Evolutionary conservation across 163 green algal species (phyloP), one percentile per base, ranked within the genome.

Genomic region (Chlamydomonas reinhardtii): DNA sequence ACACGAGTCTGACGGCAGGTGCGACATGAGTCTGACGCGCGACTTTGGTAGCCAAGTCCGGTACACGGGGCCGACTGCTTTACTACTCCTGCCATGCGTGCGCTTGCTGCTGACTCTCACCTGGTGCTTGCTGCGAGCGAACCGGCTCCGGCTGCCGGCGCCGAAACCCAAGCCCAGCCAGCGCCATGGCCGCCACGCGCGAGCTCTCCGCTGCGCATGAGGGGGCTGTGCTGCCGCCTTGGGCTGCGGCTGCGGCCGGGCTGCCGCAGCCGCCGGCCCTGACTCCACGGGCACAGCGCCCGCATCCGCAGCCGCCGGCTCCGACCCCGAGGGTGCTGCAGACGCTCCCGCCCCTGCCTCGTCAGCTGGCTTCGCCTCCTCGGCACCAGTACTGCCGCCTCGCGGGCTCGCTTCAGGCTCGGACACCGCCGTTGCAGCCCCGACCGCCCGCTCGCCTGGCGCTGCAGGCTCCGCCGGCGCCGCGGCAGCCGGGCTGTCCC

Each of bases 91-190:
- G n/a, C n/a, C n/a, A n/a, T n/a, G n/a, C n/a, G n/a, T n/a, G n/a
- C n/a, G n/a, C n/a, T n/a, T n/a, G 39, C 39, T 14, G 8, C 5
- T 48, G 5, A 48, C 39, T 5, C 39, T 48, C 39, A 84, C 76
- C 76, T 77, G 79, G 24, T 73, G 77, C 79, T 85, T 85, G 68
- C 31, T 78, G 32, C 56, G 79, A 19, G 24, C 29, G 48, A 61
- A 84, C 1, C 66, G 77, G 43, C 76, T 32, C 4, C 61, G 48
- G 48, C 48, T 56, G 48, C 14, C 14, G 48, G 12, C 48, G 48
- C 48, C 16, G 11, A 68, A 68, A 0, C 61, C 61, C 2, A 68
- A 32, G 61, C 61, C 14, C 4, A 68, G 25, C 61, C 24, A n/a
- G 24, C 11, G 61, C 61, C 61, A 68, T 32, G 24, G 61, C 24